Base-by-base conservation (phyloP, 1,284 basidiomycete species). In the Prillingera fragicola region DNA sequence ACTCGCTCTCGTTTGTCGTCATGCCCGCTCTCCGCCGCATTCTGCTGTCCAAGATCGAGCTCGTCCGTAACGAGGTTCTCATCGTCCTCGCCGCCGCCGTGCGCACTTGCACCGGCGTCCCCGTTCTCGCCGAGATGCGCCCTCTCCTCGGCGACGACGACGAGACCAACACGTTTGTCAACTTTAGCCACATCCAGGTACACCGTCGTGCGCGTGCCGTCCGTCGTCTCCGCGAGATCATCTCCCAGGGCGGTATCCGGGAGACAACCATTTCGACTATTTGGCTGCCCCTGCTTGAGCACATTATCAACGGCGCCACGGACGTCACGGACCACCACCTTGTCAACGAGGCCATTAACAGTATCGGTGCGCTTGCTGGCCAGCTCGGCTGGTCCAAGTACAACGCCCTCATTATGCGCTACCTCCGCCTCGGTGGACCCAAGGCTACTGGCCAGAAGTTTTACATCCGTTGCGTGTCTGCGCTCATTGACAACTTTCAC, bases 151-250 rank as follows among this genome's bases (percentile, higher is more conserved):
- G 86, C 4, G 82, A 78, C 14, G 94, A 98, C 61, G 85, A 88
- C 36, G 95, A 98, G 67, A 91, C 89, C 22, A 92, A 85, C 65
- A 94, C 98, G 73, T 97, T 99, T 78, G 84, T 84, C 75, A 98
- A 99, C 69, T 81, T 98, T 40, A 81, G 87, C 54, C 95, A 99
- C 67, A 82, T 98, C 41, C 95, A 98, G 71, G 74, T 86, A 5
- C 94, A 98, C 68, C 83, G 94, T 46, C 82, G 94, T 17, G 83
- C 84, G 2, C 78, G 95, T 52, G 94, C 95, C 0, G 76, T 98
- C 26, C 81, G 85, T 23, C 79, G 92, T 24, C 78, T 99, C 12
- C 82, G 82, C 1, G 89, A 96, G 37, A 79, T 83, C 43, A 84
- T 83, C 43, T 79, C 83, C n/a, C 78, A 81, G 42, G 81, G 81